A percentile compares a stretch with the other conserved stretches of the same genome.
phyloP scores from a whole-genome alignment of 148 eudicot genomes.

The Nyssa sinensis region DNA sequence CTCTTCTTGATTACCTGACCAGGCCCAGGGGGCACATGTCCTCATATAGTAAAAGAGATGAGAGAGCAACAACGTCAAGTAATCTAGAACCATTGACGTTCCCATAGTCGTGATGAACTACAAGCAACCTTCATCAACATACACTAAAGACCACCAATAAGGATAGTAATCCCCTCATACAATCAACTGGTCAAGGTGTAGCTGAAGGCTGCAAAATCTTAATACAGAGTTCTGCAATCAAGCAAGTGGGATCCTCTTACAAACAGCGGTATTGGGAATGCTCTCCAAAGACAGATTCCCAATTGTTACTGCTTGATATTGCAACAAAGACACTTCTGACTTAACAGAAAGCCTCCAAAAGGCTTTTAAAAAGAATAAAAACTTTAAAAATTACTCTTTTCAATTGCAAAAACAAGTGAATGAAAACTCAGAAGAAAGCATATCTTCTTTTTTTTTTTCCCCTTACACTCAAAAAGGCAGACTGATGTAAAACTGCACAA shows the following conservation, averaged over 20 bases:
- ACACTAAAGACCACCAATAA: neutral
- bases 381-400: too few relatives aligned
- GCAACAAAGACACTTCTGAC: too few relatives aligned
- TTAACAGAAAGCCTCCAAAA: too few relatives aligned
- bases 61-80: neutral
- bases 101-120: neutral
- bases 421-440: too few relatives aligned
- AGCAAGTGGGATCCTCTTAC: slow-evolving; percentile 4
- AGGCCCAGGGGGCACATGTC: neutral
- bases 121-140: neutral
- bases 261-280: neutral
- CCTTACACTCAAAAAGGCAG: too few relatives aligned
- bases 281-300: neutral
- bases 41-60: neutral
- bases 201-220: slow-evolving; percentile 10
- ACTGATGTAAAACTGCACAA: too few relatives aligned
- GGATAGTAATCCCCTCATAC: neutral
- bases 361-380: too few relatives aligned
- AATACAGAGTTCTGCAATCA: slow-evolving; percentile 14
- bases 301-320: too few relatives aligned
- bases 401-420: too few relatives aligned
- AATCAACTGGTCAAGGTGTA: slow-evolving; percentile 4
- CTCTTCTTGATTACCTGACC: neutral
- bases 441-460: too few relatives aligned
- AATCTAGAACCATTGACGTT: neutral